Evolutionary conservation across 1,139 yeast genomes (phyloP), one percentile per base, ranked within the genome.

Genomic region (Sugiyamaella pinicola): DNA sequence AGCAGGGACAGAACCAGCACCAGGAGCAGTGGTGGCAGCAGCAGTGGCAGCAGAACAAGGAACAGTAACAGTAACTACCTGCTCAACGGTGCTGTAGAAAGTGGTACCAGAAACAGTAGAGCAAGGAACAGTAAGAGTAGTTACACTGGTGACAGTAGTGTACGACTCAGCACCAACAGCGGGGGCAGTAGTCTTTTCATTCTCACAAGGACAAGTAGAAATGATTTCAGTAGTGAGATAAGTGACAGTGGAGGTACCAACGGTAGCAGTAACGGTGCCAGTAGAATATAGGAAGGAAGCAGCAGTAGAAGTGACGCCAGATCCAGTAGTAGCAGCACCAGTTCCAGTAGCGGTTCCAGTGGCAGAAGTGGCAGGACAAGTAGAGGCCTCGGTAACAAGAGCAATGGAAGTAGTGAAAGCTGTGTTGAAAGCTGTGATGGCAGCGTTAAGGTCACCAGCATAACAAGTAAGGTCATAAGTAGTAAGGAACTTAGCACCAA

Each of bases 141-240:
- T 33, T 10, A 24, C 49, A 18, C 26, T 35, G 21, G 41, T 28
- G 28, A 26, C 21, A 24, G 53, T 51, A 29, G 24, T 40, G 42
- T 22, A 51, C 29, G 18, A 18, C 29, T 24, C 42, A 10, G 37
- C 26, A 34, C 53, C 53, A 9, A 22, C 41, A n/a, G 29, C 21
- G 13, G n/a, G n/a, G n/a, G n/a, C n/a, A n/a, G 53, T 45, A 10
- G 53, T 38, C 41, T 45, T 31, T 31, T 51, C 47, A 40, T 51
- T 24, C 40, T 51, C 53, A 24, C 53, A 51, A 24, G 53, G 53
- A 33, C 53, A 51, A 26, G 53, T 51, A 10, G 53, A 37, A 22
- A 51, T 41, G 40, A 51, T 45, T 35, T 45, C 50, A 26, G 53
- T 51, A 21, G 46, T 45, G n/a, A 40, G 29, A 18, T 29, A 33